Evolutionary conservation across 192 early-diverging fungal genomes (phyloP).

Genomic region (Coemansia sp.): DNA sequence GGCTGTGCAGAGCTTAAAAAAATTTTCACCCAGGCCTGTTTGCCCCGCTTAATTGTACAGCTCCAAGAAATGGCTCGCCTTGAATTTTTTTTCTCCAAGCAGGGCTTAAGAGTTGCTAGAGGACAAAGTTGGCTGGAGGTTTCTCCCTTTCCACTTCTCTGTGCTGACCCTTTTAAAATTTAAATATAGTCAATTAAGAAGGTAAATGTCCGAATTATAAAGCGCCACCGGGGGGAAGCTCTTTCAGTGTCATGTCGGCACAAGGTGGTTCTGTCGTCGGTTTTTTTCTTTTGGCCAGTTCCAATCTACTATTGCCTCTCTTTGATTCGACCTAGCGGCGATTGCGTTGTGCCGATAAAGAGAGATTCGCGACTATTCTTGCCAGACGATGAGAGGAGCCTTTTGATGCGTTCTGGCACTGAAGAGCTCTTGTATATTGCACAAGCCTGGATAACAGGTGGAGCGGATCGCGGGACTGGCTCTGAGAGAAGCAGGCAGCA

Average conservation of each 20-base stretch:
- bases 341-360: neutral
- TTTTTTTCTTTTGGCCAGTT: too few relatives aligned
- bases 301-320: neutral
- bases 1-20: conserved; percentile 3
- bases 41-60: neutral
- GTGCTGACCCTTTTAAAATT: conserved; percentile 40
- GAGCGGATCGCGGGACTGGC: neutral
- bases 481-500: neutral
- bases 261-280: neutral
- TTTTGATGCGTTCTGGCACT: neutral
- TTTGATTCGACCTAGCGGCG: neutral
- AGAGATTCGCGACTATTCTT: neutral
- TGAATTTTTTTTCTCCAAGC: conserved; percentile 8
- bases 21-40: conserved; percentile 10
- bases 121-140: conserved; percentile 10
- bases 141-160: conserved; percentile 47
- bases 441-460: neutral
- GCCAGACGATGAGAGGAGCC: neutral
- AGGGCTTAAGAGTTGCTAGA: conserved; percentile 20
- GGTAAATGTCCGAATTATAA: conserved; percentile 24
- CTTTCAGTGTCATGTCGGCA: neutral
- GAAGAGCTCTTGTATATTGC: neutral
- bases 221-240: neutral
- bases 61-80: neutral
- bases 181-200: conserved; percentile 45